Evolutionary conservation across 805 yeast genomes (phyloP), one percentile per base, ranked within the genome.

Genomic region (Metschnikowia arizonensis): DNA sequence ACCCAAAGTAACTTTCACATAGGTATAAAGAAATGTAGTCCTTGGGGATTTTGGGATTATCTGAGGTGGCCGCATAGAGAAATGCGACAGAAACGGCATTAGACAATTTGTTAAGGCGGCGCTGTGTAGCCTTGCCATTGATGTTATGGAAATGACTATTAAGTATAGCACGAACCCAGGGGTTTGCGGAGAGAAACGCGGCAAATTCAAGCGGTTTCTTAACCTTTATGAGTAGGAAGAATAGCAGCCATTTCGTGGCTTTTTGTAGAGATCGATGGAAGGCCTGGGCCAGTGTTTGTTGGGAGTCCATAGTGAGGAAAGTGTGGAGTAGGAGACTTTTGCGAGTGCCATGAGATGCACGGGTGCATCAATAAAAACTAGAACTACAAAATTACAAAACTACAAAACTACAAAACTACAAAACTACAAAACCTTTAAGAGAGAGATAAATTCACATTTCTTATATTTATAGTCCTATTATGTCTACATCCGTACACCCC

Each of bases 21-120:
- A 68, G 42, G 47, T 65, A 68, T 12, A 70, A 53, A 53, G 62
- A 58, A 5, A 63, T 46, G 49, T 69, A 71, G 53, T 70, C 76
- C 49, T 64, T 64, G 12, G 76, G 72, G 18, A 71, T 57, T 2
- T 42, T 46, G 11, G 45, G 45, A 40, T 61, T 64, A 33, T 50
- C 53, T 8, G 54, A 35, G 0, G 63, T 47, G 2, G 73, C 74
- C 4, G 39, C 29, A 38, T 59, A 65, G 18, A 66, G 48, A 24
- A 67, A 41, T 5, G 41, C 25, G 31, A 60, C 53, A n/a, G 60
- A 45, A n/a, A 55, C 38, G 11, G 56, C 28, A 52, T 66, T 66
- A 31, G 70, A 52, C 15, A 48, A 29, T 44, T 54, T 57, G 24
- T 53, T 35, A 10, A 55, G 40, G 21, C 59, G 45, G 24, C 60